phyloP scores from a whole-genome alignment of 257 asterid genomes.

The Datura wrightii region DNA sequence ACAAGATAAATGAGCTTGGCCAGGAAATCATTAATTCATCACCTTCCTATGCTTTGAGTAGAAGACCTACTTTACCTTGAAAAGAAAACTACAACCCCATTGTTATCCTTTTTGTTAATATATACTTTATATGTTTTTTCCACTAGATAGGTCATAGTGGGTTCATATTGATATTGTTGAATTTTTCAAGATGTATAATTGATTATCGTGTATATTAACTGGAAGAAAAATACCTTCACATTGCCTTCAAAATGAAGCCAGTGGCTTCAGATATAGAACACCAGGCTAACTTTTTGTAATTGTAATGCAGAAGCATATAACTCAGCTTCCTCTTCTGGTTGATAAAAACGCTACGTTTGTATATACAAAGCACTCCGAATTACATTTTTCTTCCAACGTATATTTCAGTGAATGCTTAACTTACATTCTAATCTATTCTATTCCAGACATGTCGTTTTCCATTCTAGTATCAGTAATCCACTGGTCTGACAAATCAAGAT shows the following conservation, averaged over 20 bases:
- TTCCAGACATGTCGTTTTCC: neutral
- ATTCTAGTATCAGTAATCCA: neutral
- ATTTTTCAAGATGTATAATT: conserved; percentile 29
- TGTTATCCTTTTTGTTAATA: neutral
- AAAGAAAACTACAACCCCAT: neutral
- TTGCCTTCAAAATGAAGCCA: neutral
- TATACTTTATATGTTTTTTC: neutral
- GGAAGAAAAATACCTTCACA: neutral
- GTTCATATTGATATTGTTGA: neutral
- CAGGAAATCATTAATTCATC: conserved; percentile 85
- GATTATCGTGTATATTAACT: conserved; percentile 30
- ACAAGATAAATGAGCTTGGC: conserved; percentile 86
- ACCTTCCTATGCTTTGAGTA: conserved; percentile 48
- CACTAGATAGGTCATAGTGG: conserved; percentile 13
- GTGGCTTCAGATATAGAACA: neutral
- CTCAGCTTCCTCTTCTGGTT: neutral
- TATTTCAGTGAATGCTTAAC: neutral
- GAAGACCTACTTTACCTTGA: conserved; percentile 58
- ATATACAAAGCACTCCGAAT: neutral
- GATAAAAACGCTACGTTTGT: neutral
- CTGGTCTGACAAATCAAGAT: neutral
- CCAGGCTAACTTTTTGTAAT: neutral
- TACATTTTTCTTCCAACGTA: neutral
- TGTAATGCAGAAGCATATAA: neutral
- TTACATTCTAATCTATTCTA: neutral